A percentile compares a stretch with the other conserved stretches of the same genome.
phyloP scores from a whole-genome alignment of 345 rosid genomes.

The Boechera stricta region DNA sequence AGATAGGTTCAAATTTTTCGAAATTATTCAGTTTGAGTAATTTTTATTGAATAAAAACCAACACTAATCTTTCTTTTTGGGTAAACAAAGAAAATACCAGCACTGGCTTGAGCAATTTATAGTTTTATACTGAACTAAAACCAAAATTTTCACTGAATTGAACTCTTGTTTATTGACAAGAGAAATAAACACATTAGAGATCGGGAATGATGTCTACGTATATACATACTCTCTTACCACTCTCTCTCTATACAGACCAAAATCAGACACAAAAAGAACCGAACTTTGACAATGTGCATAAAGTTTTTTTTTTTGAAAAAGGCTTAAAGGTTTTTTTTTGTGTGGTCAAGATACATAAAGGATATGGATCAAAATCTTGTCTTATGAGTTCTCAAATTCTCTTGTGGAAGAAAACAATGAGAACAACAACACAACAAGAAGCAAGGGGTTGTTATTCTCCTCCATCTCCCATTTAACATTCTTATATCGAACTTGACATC shows the following conservation, averaged over 20 bases:
- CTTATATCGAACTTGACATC: background rate
- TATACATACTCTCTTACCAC: too few species aligned
- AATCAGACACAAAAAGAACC: background rate
- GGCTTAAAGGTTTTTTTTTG: too few species aligned
- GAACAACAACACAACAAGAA: background rate
- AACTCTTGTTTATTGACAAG: background rate
- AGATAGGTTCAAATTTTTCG: background rate
- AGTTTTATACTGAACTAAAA: too few species aligned
- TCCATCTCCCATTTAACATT: background rate
- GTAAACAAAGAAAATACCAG: too few species aligned
- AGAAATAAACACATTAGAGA: too few species aligned
- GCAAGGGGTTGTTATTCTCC: background rate
- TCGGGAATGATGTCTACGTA: too few species aligned
- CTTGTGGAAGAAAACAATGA: background rate
- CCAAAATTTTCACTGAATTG: background rate
- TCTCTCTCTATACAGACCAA: background rate
- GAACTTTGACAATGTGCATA: background rate
- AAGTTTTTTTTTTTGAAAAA: too few species aligned
- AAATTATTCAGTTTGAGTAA: background rate
- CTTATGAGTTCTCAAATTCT: background rate
- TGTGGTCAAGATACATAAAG: background rate
- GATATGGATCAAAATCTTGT: background rate
- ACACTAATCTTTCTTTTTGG: background rate
- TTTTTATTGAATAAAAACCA: background rate
- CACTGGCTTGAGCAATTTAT: background rate